phyloP scores from a whole-genome alignment of 805 yeast genomes.

The Candida orba region DNA sequence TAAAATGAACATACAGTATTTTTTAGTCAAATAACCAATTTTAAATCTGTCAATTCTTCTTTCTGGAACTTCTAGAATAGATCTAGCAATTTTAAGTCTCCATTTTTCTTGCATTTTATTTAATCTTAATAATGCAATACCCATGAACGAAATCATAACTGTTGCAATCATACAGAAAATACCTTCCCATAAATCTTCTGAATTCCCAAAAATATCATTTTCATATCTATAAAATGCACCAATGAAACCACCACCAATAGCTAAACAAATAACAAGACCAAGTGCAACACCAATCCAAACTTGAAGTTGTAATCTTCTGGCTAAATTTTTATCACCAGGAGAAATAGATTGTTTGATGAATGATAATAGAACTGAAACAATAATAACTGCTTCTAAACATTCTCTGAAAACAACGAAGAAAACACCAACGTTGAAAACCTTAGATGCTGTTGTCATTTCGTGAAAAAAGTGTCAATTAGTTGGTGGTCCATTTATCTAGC shows the following conservation, averaged over 20 bases:
- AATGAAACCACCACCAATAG: conserved; percentile 87
- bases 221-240: conserved; percentile 84
- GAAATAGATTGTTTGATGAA: conserved; percentile 86
- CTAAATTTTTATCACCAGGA: conserved; percentile 40
- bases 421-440: conserved; percentile 38
- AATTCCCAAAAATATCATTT: conserved; percentile 73
- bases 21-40: conserved; percentile 50
- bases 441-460: conserved; percentile 3
- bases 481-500: no score
- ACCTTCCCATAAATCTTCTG: conserved; percentile 98
- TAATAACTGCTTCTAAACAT: conserved; percentile 84
- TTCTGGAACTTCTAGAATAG: conserved; percentile 56
- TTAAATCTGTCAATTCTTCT: conserved; percentile 44
- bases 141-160: conserved; percentile 85
- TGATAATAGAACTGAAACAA: conserved; percentile 85
- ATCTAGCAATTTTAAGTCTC: conserved; percentile 89
- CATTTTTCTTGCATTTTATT: conserved; percentile 96
- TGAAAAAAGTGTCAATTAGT: neutral
- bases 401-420: conserved; percentile 93
- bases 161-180: conserved; percentile 87
- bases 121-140: conserved; percentile 91
- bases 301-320: conserved; percentile 61
- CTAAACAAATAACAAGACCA: conserved; percentile 75
- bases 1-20: conserved; percentile 81
- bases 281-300: conserved; percentile 77